Conservation (phyloP, 495 filamentous ascomycete genomes). For the Elasticomyces elasticus region DNA sequence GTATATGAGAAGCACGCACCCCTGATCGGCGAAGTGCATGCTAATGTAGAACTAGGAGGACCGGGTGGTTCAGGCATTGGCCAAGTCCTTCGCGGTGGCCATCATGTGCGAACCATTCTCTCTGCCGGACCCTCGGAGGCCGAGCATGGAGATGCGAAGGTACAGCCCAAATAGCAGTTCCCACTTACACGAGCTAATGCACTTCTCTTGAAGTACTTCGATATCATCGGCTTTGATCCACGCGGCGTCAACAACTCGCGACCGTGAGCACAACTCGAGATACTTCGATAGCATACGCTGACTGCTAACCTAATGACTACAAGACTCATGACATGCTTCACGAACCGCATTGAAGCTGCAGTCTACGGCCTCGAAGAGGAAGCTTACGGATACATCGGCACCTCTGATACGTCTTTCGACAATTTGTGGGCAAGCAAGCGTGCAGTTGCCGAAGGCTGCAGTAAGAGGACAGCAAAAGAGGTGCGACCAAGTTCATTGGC, state of each 20-base stretch:
- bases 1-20: constrained; percentile 7
- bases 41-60: no score
- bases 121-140: constrained; percentile 2
- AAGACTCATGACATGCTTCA: constrained; percentile 40
- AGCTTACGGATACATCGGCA: constrained; percentile 26
- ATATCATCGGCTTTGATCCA: constrained; percentile 47
- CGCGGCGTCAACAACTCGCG: constrained; percentile 30
- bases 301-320: no score
- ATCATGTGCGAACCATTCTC: constrained; percentile 23
- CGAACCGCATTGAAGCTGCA: constrained; percentile 11
- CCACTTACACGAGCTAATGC: constrained; percentile 35
- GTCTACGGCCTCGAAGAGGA: constrained; percentile 22
- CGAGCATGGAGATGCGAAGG: constrained; percentile 38
- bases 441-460: constrained; percentile 23
- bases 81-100: constrained; percentile 18
- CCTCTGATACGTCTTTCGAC: constrained; percentile 31
- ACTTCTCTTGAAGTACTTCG: constrained; percentile 38
- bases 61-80: constrained; percentile 38
- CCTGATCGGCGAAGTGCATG: background rate
- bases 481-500: constrained; percentile 11
- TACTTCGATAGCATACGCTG: no score
- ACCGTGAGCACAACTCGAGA: no score
- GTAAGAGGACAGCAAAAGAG: constrained; percentile 2
- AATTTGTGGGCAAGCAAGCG: constrained; percentile 30
- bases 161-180: no score